Evolutionary conservation across 306 rosid species (phyloP).

Genomic region (Cicer yamashitae): DNA sequence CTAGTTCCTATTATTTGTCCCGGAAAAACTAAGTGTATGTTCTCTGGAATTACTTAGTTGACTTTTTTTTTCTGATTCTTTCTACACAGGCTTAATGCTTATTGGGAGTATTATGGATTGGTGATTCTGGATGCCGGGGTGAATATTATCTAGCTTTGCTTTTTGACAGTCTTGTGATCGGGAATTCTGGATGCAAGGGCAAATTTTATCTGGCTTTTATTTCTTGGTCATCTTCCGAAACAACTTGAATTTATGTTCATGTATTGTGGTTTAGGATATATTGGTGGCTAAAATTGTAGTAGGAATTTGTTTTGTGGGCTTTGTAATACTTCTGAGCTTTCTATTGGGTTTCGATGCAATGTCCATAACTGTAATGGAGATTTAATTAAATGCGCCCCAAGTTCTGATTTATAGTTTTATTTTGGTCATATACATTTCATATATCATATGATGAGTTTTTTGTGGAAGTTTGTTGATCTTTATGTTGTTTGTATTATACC

Average conservation of each 20-base stretch:
- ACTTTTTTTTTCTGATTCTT: background rate
- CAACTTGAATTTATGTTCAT: slow-evolving; percentile 55
- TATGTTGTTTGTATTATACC: background rate
- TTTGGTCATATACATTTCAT: slow-evolving; percentile 24
- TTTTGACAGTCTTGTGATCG: slow-evolving; percentile 53
- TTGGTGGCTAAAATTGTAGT: slow-evolving; percentile 59
- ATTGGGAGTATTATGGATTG: slow-evolving; percentile 54
- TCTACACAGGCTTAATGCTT: slow-evolving; percentile 66
- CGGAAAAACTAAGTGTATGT: background rate
- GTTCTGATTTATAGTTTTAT: slow-evolving; percentile 42
- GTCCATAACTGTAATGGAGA: slow-evolving; percentile 60
- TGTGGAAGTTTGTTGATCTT: slow-evolving; percentile 17
- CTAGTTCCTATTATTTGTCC: background rate
- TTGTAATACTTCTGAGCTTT: slow-evolving; percentile 59
- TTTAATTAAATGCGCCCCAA: slow-evolving; percentile 46
- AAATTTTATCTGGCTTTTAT: slow-evolving; percentile 52
- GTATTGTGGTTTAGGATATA: slow-evolving; percentile 58
- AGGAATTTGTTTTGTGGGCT: slow-evolving; percentile 61
- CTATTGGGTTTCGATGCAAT: slow-evolving; percentile 56
- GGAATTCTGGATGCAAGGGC: slow-evolving; percentile 94
- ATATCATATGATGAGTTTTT: background rate
- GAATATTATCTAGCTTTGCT: slow-evolving; percentile 77
- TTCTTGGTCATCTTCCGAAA: slow-evolving; percentile 46
- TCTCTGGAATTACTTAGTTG: background rate
- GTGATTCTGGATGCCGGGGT: slow-evolving; percentile 95